Evolutionary conservation across 176 grass and related monocot genomes (phyloP), one percentile per base, ranked within the genome.

Genomic region (Hordeum vulgare): DNA sequence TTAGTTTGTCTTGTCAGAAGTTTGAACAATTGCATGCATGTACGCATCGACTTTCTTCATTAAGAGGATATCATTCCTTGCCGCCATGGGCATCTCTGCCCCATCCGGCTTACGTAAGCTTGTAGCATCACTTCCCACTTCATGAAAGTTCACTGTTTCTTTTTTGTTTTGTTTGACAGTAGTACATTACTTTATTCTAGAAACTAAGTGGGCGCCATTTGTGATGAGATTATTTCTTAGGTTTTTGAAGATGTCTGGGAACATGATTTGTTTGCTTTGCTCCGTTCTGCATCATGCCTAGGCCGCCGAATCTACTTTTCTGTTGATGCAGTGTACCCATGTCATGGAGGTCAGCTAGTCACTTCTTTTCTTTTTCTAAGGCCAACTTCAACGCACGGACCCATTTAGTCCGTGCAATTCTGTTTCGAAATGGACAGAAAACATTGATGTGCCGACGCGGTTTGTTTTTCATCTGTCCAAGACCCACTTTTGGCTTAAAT

Each of bases 21-120:
- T 33, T 81, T 63, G 66, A 61, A 81, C 40, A 70, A 63, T 78
- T 65, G 36, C 33, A 56, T 75, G 41, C 70, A 61, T 76, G 70
- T 76, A 70, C 66, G 71, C 79, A 77, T 76, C 54, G 33, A 61
- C 37, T 31, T 76, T 62, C 44, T 29, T 81, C 31, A 54, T 62
- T 25, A 41, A 63, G 42, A 77, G 72, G 56, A 73, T 64, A 76
- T 81, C 87, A 78, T 89, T 85, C 63, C 83, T 64, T 85, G 83
- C 31, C 36, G 59, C 71, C 78, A 29, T 71, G 44, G 69, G 72
- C 77, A 41, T 77, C 71, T 39, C 21, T 85, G 76, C 39, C n/a
- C 45, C 82, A 23, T 41, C 53, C 11, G 56, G 72, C 83, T 85
- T 70, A 81, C 83, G 82, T 82, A 63, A 71, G 14, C 11, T 27